Percentiles rank a stretch among this genome's conserved stretches.
These are phyloP conservation scores for Penstemon eatonii DNA, from an alignment of 257 asterid genomes.

Conservation along the genomic window DNA sequence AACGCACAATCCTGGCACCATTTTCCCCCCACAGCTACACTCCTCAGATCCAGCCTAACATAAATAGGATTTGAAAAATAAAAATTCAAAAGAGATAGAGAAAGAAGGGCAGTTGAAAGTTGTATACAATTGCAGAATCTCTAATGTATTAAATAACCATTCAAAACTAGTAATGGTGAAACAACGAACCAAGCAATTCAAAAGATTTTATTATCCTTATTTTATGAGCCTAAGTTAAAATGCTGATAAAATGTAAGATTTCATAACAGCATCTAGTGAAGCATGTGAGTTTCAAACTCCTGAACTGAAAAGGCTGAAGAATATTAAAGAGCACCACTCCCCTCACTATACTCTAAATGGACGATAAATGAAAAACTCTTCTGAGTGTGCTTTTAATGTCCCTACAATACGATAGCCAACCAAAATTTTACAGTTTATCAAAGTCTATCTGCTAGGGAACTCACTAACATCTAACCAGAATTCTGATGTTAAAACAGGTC, in stretches of 20 bases:
- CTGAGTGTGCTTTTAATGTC: background rate
- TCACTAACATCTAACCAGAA: background rate
- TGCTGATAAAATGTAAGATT: too few relatives aligned
- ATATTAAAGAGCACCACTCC: background rate
- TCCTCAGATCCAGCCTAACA: conserved; percentile 69
- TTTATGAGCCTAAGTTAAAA: too few relatives aligned
- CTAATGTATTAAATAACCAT: background rate
- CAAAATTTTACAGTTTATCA: background rate
- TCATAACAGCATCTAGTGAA: too few relatives aligned
- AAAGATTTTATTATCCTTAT: background rate
- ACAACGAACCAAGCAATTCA: conserved; percentile 4
- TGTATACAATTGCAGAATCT: background rate
- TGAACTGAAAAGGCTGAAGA: background rate
- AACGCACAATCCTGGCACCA: conserved; percentile 67
- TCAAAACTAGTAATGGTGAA: background rate
- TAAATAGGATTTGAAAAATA: conserved; percentile 23
- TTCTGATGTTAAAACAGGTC: background rate
- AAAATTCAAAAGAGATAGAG: conserved; percentile 2
- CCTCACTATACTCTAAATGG: background rate
- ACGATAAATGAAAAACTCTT: background rate
- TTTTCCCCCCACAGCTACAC: conserved; percentile 85
- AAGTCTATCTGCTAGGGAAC: background rate
- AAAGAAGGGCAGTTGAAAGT: conserved; percentile 12
- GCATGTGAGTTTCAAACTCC: too few relatives aligned
- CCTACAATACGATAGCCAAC: background rate